phyloP scores from a whole-genome alignment of 108 stramenopile species.

The Cyclotella sp. region DNA sequence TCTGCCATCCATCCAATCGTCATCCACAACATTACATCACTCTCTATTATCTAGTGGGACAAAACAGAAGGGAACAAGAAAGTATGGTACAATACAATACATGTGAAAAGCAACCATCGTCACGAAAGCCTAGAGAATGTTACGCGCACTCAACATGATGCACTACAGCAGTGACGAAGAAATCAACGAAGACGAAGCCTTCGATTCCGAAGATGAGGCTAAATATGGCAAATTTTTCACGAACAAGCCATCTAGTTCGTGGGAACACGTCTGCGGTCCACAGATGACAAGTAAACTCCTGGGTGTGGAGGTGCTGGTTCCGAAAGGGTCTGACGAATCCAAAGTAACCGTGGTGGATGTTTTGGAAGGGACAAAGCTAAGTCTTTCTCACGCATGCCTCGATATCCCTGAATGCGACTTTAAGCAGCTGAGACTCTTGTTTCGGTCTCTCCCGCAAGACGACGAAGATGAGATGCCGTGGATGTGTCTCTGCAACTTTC shows the following conservation, averaged over 20 bases:
- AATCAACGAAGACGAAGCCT: constrained; percentile 85
- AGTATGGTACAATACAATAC: too few species aligned
- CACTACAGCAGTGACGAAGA: constrained; percentile 79
- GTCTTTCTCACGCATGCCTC: constrained; percentile 26
- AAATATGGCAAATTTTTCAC: constrained; percentile 78
- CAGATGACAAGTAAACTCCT: not conserved
- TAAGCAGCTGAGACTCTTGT: constrained; percentile 10
- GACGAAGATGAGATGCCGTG: constrained; percentile 15
- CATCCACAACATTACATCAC: too few species aligned
- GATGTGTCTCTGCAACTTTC: constrained; percentile 31
- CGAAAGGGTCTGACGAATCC: not conserved
- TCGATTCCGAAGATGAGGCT: constrained; percentile 89
- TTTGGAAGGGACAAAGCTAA: constrained; percentile 22
- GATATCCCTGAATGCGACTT: constrained; percentile 14
- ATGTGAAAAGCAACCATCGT: too few species aligned
- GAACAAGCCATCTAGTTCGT: not conserved
- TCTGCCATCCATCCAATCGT: too few species aligned
- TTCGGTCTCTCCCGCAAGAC: constrained; percentile 16
- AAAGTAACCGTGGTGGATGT: constrained; percentile 11
- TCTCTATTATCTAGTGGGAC: too few species aligned
- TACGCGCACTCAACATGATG: constrained; percentile 17
- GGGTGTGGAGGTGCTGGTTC: not conserved
- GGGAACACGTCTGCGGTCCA: not conserved
- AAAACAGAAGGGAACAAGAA: too few species aligned
- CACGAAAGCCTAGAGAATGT: not conserved